These are phyloP conservation scores for Syzygium syzygioides DNA, from an alignment of 441 rosid species.

Conservation along the genomic window DNA sequence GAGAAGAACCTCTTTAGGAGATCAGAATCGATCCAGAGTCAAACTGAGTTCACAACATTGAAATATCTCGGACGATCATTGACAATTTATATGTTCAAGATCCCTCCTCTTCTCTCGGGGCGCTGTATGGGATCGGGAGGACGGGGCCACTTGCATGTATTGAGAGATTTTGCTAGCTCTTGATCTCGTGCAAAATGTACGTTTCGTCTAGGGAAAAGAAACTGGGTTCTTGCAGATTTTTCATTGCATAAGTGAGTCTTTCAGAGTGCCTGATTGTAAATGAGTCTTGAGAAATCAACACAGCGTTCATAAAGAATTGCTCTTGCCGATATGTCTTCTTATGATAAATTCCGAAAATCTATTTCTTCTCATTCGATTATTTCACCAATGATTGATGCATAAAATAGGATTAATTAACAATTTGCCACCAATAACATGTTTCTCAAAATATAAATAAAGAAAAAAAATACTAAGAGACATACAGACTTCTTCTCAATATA, in stretches of 20 bases:
- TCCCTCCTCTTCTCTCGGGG: not conserved
- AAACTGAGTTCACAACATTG: too few species aligned
- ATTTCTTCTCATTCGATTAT: not conserved
- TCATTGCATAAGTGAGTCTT: not conserved
- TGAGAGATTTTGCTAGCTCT: too few species aligned
- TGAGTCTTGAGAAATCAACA: not conserved
- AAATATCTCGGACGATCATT: not conserved
- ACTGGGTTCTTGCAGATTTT: not conserved
- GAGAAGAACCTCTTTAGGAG: not conserved
- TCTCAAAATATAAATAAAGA: not conserved
- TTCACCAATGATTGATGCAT: not conserved
- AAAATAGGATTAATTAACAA: not conserved
- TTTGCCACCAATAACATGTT: not conserved
- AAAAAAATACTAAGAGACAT: not conserved
- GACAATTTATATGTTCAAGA: not conserved
- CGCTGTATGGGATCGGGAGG: too few species aligned
- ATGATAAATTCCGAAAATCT: not conserved
- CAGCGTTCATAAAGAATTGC: too few species aligned
- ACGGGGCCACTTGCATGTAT: not conserved
- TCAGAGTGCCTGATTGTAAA: rapidly evolving
- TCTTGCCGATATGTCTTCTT: too few species aligned
- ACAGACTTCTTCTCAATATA: not conserved
- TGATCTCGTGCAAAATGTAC: not conserved
- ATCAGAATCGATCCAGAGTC: not conserved
- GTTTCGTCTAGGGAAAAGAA: not conserved